phyloP scores from a whole-genome alignment of 2,329 filamentous ascomycete species.

The Botryotinia calthae region DNA sequence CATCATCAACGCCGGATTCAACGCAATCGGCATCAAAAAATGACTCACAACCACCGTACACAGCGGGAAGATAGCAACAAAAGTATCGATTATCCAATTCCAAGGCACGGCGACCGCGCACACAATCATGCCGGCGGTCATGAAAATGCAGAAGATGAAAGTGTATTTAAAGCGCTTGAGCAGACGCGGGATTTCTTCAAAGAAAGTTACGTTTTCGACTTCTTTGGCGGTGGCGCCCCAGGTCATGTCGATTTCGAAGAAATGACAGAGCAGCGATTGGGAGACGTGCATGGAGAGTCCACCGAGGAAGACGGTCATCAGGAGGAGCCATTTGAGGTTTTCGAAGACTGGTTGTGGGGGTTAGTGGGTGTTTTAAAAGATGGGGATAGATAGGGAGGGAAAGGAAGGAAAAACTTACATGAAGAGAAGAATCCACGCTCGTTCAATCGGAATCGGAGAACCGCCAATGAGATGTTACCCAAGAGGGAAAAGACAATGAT shows the following conservation, averaged over 20 bases:
- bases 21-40: constrained; percentile 66
- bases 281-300: constrained; percentile 78
- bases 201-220: constrained; percentile 77
- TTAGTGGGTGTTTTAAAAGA: background rate
- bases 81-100: constrained; percentile 65
- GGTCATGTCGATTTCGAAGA: constrained; percentile 82
- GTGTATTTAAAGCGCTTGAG: constrained; percentile 66
- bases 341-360: constrained; percentile 42
- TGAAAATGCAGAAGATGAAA: constrained; percentile 38
- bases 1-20: constrained; percentile 76
- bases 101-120: constrained; percentile 63
- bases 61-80: constrained; percentile 75
- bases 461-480: constrained; percentile 59
- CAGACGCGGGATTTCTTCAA: constrained; percentile 78
- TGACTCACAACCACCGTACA: constrained; percentile 66
- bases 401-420: background rate
- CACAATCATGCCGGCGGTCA: constrained; percentile 62
- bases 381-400: too few species aligned
- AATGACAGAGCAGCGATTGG: constrained; percentile 75
- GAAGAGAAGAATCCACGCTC: constrained; percentile 45
- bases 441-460: constrained; percentile 70
- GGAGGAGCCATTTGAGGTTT: constrained; percentile 71
- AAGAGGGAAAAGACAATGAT: constrained; percentile 70
- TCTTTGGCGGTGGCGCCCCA: constrained; percentile 87
- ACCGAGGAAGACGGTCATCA: constrained; percentile 78